Evolutionary conservation across 2,329 filamentous ascomycete species (phyloP), one percentile per base, ranked within the genome.

Genomic region (Ceratocystis huliohia): DNA sequence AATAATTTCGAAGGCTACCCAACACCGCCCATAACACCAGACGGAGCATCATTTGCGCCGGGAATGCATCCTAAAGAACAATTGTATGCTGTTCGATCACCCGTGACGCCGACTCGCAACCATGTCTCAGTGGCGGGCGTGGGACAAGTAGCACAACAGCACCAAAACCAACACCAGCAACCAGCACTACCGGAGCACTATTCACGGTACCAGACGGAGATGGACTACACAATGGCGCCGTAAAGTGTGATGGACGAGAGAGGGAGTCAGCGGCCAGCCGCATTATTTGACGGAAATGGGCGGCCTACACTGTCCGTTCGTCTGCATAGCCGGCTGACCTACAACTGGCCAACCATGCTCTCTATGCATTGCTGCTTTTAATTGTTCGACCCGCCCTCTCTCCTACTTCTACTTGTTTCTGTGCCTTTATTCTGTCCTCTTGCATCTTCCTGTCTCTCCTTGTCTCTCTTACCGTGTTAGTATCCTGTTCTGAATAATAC

Each of bases 11-110:
- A 90, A 70, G 90, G 89, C 67, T 91, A 91, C 75, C 82, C 92
- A 70, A 94, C 90, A 17, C 90, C 90, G 30, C 90, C 90, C 1
- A 93, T 94, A 73, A 94, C 90, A 0, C 90, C 90, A 3, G 89
- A 93, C 69, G 83, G 84, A 6, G 79, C 82, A 64, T 79, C 78
- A 70, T 85, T 85, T 65, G 78, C 75, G 37, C 75, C 76, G 62
- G 75, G 77, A 61, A 74, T 76, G 71, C 74, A 75, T 63, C 81
- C 81, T 72, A 81, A 82, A 2, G 81, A 81, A 70, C 74, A 76
- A 28, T 65, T 80, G 1, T 64, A 64, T 37, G 78, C 81, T 20
- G 79, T 81, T 25, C 78, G 84, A 65, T 85, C 83, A 71, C 84
- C 84, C 0, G 81, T 86, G 56, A 87, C 84, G 1, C 84, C 84